Evolutionary conservation across 2,329 filamentous ascomycete species (phyloP).

Genomic region (Huntiella decipiens): DNA sequence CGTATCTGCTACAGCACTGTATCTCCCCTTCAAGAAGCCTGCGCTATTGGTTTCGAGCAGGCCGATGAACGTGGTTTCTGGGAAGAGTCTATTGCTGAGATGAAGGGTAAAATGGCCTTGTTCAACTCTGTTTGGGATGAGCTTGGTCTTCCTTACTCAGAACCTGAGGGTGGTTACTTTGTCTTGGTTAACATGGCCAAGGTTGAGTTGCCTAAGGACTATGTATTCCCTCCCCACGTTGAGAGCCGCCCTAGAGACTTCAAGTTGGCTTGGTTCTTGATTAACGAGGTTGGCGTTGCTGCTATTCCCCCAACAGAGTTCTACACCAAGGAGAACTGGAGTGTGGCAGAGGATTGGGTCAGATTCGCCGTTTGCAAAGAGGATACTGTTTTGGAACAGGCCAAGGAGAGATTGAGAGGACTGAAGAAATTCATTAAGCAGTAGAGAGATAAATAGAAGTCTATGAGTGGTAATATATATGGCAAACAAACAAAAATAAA

Average conservation of each 20-base stretch:
- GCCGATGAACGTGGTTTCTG: constrained; percentile 76
- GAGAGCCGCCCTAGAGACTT: constrained; percentile 77
- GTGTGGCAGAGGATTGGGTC: constrained; percentile 81
- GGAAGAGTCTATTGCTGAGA: constrained; percentile 63
- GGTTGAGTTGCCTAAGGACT: constrained; percentile 64
- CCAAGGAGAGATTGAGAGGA: constrained; percentile 55
- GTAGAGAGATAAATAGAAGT: not conserved
- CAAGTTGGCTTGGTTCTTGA: constrained; percentile 88
- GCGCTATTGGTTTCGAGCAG: constrained; percentile 82
- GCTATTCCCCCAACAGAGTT: constrained; percentile 96
- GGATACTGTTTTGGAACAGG: constrained; percentile 62
- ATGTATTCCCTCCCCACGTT: constrained; percentile 79
- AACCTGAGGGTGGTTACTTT: constrained; percentile 94
- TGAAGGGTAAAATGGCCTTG: constrained; percentile 71
- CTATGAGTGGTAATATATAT: not conserved
- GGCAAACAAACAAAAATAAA: not conserved
- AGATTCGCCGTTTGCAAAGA: constrained; percentile 94
- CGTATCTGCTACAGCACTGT: constrained; percentile 92
- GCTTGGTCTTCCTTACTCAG: constrained; percentile 61
- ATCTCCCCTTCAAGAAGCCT: constrained; percentile 83
- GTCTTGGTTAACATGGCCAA: constrained; percentile 85
- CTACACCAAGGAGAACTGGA: constrained; percentile 68
- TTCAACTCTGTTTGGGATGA: constrained; percentile 73
- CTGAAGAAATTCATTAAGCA: constrained; percentile 48
- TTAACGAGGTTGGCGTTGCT: constrained; percentile 87